phyloP scores from a whole-genome alignment of 352 stramenopile species.

The Globisporangium apiculatum region DNA sequence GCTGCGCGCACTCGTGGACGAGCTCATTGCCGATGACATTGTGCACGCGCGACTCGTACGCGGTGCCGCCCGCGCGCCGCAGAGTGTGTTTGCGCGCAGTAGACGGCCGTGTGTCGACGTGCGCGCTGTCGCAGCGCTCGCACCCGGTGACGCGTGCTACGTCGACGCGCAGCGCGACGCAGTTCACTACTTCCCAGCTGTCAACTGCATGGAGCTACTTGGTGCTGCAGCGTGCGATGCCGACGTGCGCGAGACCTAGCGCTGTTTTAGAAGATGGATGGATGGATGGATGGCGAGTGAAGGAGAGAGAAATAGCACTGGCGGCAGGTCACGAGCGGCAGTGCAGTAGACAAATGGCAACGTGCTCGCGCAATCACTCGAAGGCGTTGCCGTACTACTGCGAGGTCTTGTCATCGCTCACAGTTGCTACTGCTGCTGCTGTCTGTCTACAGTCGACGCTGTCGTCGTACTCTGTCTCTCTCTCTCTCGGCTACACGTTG shows the following conservation, averaged over 20 bases:
- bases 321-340: background rate
- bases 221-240: conserved; percentile 49
- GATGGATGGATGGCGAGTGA: background rate
- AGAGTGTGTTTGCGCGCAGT: conserved; percentile 23
- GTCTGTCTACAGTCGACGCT: too few species aligned
- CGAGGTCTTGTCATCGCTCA: too few species aligned
- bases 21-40: conserved; percentile 52
- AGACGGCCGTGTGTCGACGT: conserved; percentile 8
- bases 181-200: conserved; percentile 66
- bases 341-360: background rate
- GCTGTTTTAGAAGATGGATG: background rate
- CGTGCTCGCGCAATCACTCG: background rate
- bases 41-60: conserved; percentile 46
- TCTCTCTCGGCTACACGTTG: too few species aligned
- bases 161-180: conserved; percentile 39
- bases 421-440: too few species aligned
- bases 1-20: conserved; percentile 55
- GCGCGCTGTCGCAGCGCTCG: conserved; percentile 16
- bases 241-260: conserved; percentile 17
- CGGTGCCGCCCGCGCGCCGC: conserved; percentile 5
- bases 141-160: conserved; percentile 36
- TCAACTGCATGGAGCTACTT: conserved; percentile 76
- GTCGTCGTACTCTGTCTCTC: too few species aligned
- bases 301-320: background rate
- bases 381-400: too few species aligned